Evolutionary conservation across 805 yeast genomes (phyloP).

Genomic region (Peterozyma toletana): DNA sequence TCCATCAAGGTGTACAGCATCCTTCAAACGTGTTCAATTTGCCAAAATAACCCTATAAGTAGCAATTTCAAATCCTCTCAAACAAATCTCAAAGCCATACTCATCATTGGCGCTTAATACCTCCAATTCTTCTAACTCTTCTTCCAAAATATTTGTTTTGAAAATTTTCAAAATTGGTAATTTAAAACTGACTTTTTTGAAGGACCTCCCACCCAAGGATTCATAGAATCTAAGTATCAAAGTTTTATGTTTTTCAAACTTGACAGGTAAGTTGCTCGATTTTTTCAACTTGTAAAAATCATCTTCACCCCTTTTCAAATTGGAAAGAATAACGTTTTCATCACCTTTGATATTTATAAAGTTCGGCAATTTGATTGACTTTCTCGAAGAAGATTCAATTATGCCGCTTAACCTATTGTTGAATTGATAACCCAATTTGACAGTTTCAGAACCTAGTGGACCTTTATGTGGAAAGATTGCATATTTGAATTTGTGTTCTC

Average conservation of each 20-base stretch:
- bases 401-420: slow-evolving; percentile 40
- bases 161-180: slow-evolving; percentile 38
- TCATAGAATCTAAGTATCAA: slow-evolving; percentile 78
- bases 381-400: slow-evolving; percentile 7
- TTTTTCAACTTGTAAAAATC: slow-evolving; percentile 48
- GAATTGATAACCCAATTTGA: slow-evolving; percentile 71
- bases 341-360: slow-evolving; percentile 35
- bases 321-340: slow-evolving; percentile 57
- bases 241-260: slow-evolving; percentile 36
- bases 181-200: slow-evolving; percentile 41
- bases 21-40: no score
- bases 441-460: slow-evolving; percentile 52
- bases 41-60: slow-evolving; percentile 43
- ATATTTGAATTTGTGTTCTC: slow-evolving; percentile 73
- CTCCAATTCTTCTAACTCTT: slow-evolving; percentile 33
- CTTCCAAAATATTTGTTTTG: slow-evolving; percentile 56
- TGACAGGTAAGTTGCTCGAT: slow-evolving; percentile 34
- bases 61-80: slow-evolving; percentile 78
- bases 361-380: neutral
- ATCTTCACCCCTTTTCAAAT: slow-evolving; percentile 83
- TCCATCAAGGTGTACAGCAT: no score
- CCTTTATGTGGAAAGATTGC: slow-evolving; percentile 83
- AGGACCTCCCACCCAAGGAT: slow-evolving; percentile 72
- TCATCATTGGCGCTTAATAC: slow-evolving; percentile 22
- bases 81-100: slow-evolving; percentile 26